A percentile compares a stretch with the other conserved stretches of the same genome.
Conservation (phyloP, 495 filamentous ascomycete species). For the Penicillium alfredii region DNA sequence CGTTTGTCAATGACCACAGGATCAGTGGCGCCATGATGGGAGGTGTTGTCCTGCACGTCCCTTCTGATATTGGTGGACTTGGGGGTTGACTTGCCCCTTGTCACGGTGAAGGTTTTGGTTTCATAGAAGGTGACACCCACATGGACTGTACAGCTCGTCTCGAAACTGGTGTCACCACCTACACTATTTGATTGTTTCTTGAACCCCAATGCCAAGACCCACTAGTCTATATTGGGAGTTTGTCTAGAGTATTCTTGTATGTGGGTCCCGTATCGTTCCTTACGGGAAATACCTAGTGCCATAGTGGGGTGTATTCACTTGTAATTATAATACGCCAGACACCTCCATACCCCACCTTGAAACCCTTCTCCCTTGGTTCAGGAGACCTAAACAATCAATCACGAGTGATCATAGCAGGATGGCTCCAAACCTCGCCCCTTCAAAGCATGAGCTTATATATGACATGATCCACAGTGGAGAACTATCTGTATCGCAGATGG, state of each 20-base stretch:
- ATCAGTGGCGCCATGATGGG: no score
- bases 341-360: background rate
- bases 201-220: no score
- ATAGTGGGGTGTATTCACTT: background rate
- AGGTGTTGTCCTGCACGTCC: no score
- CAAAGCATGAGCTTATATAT: conserved; percentile 1
- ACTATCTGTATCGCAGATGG: conserved; percentile 6
- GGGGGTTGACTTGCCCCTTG: no score
- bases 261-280: background rate
- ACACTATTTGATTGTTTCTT: no score
- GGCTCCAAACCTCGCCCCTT: background rate
- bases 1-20: no score
- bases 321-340: background rate
- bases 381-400: conserved; percentile 1
- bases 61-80: no score
- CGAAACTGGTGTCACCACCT: no score
- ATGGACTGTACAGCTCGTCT: no score
- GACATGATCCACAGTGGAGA: background rate
- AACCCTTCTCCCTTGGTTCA: background rate
- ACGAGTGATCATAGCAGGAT: background rate
- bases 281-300: background rate
- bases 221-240: no score
- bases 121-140: no score
- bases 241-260: background rate
- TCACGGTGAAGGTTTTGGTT: no score